These are phyloP conservation scores for Ophiostoma sp. DNA, from an alignment of 2,329 filamentous ascomycete species.

Conservation along the genomic window DNA sequence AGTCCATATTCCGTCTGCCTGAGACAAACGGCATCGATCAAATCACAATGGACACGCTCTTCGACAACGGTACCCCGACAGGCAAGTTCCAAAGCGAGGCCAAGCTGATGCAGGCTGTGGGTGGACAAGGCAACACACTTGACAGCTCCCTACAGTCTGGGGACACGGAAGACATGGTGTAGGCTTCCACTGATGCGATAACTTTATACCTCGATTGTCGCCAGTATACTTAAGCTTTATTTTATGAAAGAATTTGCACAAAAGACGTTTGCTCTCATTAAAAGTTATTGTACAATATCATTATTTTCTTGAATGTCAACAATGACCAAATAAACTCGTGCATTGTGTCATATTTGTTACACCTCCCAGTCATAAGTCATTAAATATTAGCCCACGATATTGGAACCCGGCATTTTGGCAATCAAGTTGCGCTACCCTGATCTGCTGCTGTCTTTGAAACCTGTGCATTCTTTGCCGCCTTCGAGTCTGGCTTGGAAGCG, in stretches of 20 bases:
- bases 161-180: not conserved
- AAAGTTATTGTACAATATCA: not conserved
- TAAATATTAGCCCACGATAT: not conserved
- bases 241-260: not conserved
- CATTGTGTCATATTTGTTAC: not conserved
- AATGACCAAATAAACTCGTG: not conserved
- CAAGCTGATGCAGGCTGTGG: not conserved
- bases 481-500: not conserved
- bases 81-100: slow-evolving; percentile 21
- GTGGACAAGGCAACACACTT: not conserved
- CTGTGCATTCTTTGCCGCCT: not conserved
- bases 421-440: not conserved
- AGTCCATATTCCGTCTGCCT: slow-evolving; percentile 26
- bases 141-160: not conserved
- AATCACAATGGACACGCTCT: slow-evolving; percentile 27
- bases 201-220: not conserved
- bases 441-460: not conserved
- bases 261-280: not conserved
- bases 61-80: slow-evolving; percentile 21
- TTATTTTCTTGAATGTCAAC: not conserved
- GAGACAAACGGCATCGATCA: slow-evolving; percentile 27
- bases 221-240: not conserved
- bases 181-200: not conserved
- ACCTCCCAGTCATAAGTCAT: slow-evolving; percentile 4
- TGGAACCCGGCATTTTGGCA: not conserved